A percentile compares a stretch with the other conserved stretches of the same genome.
phyloP scores from a whole-genome alignment of 371 early-diverging fungal genomes.

The Choanephora cucurbitarum region DNA sequence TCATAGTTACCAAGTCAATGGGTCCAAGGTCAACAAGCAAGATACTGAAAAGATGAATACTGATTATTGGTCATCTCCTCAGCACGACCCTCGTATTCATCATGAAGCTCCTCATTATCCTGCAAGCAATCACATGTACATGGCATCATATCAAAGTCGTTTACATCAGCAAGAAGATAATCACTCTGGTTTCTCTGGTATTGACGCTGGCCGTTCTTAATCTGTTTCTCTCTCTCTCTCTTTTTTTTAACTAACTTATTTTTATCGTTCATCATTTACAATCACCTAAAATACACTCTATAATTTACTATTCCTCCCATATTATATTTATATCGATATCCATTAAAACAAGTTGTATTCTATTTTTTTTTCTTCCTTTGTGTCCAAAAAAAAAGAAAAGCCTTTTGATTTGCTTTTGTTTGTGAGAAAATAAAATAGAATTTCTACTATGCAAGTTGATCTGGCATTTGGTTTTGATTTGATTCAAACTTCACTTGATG shows the following conservation, averaged over 20 bases:
- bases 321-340: too few species aligned
- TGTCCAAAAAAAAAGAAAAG: too few species aligned
- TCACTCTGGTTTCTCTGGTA: conserved; percentile 7
- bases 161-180: conserved; percentile 4
- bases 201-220: conserved; percentile 24
- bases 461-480: too few species aligned
- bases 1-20: neutral
- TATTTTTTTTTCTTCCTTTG: too few species aligned
- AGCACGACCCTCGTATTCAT: neutral
- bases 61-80: conserved; percentile 5
- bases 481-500: too few species aligned
- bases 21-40: neutral
- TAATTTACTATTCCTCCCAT: too few species aligned
- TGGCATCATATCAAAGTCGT: conserved; percentile 7
- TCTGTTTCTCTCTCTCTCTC: neutral
- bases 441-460: too few species aligned
- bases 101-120: neutral
- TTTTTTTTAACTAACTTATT: neutral
- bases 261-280: too few species aligned
- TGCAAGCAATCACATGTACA: conserved; percentile 2
- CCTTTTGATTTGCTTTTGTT: too few species aligned
- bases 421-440: too few species aligned
- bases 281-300: too few species aligned
- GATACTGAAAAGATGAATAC: neutral
- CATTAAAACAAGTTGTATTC: too few species aligned